Evolutionary conservation across 1,284 basidiomycete genomes (phyloP).

Genomic region (Amylostereum areolatum): DNA sequence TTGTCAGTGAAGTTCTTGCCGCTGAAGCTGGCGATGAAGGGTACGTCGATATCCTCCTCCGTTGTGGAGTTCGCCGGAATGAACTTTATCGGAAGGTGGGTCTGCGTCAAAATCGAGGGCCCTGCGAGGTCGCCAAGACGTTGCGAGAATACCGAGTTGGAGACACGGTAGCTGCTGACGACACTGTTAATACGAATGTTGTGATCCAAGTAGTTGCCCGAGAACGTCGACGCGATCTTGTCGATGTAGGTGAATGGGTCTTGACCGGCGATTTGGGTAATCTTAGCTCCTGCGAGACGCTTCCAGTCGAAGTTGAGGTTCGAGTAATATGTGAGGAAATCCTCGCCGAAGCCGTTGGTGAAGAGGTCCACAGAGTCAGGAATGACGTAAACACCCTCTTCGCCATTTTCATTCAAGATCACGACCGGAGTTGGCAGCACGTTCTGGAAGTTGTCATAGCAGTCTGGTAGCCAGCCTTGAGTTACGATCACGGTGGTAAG

Average conservation of each 20-base stretch:
- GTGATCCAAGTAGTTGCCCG: slow-evolving; percentile 59
- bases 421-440: slow-evolving; percentile 54
- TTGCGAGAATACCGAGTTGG: slow-evolving; percentile 41
- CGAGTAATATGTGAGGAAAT: slow-evolving; percentile 43
- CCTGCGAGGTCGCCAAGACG: slow-evolving; percentile 58
- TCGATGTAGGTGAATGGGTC: slow-evolving; percentile 52
- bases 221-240: slow-evolving; percentile 46
- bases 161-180: slow-evolving; percentile 53
- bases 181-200: slow-evolving; percentile 58
- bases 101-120: slow-evolving; percentile 37
- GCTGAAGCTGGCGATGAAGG: slow-evolving; percentile 43
- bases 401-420: slow-evolving; percentile 45
- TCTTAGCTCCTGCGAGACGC: slow-evolving; percentile 52
- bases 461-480: slow-evolving; percentile 45
- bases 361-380: slow-evolving; percentile 51
- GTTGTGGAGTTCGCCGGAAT: slow-evolving; percentile 39
- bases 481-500: background rate
- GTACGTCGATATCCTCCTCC: slow-evolving; percentile 44
- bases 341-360: slow-evolving; percentile 32
- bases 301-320: slow-evolving; percentile 48
- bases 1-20: slow-evolving; percentile 46
- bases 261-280: slow-evolving; percentile 46
- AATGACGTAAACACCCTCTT: slow-evolving; percentile 46
- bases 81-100: slow-evolving; percentile 40
- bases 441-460: slow-evolving; percentile 51